Percentiles rank a stretch among this genome's conserved stretches.
phyloP scores from a whole-genome alignment of 2,329 filamentous ascomycete genomes.

The Ilyonectria mors-panacis region DNA sequence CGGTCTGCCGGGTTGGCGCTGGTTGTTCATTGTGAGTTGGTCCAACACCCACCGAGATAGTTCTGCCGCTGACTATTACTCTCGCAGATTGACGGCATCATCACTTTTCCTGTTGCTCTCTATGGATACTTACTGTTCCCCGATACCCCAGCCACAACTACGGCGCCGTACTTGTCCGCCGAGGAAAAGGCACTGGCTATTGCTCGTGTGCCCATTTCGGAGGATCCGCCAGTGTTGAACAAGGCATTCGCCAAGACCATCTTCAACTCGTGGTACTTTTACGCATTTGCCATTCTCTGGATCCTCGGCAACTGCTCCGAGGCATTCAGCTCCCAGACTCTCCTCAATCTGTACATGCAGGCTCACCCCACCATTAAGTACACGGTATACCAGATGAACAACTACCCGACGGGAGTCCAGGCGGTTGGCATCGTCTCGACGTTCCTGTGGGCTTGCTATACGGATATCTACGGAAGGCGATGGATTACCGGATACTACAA shows the following conservation, averaged over 20 bases:
- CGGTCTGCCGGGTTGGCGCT: slow-evolving; percentile 29
- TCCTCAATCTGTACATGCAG: slow-evolving; percentile 34
- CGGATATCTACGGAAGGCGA: slow-evolving; percentile 50
- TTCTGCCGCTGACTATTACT: background rate
- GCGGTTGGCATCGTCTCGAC: slow-evolving; percentile 29
- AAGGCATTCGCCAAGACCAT: slow-evolving; percentile 41
- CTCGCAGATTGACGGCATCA: slow-evolving; percentile 61
- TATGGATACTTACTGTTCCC: slow-evolving; percentile 66
- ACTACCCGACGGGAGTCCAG: slow-evolving; percentile 30
- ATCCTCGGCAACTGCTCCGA: slow-evolving; percentile 54
- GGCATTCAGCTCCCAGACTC: slow-evolving; percentile 49
- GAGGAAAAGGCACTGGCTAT: slow-evolving; percentile 43
- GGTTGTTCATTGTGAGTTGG: slow-evolving; percentile 30
- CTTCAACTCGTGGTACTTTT: slow-evolving; percentile 34
- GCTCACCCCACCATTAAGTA: slow-evolving; percentile 21
- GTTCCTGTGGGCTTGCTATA: slow-evolving; percentile 26
- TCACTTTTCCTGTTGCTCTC: slow-evolving; percentile 66
- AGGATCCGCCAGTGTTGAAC: slow-evolving; percentile 19
- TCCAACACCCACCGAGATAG: no score
- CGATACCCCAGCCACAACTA: slow-evolving; percentile 59
- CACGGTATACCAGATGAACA: slow-evolving; percentile 30
- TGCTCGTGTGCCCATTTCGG: slow-evolving; percentile 14
- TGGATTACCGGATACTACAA: slow-evolving; percentile 37
- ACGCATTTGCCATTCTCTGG: slow-evolving; percentile 53
- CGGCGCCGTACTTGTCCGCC: slow-evolving; percentile 52